Evolutionary conservation across 108 stramenopile genomes (phyloP), one percentile per base, ranked within the genome.

Genomic region (Pseudonitzschia multistriata): DNA sequence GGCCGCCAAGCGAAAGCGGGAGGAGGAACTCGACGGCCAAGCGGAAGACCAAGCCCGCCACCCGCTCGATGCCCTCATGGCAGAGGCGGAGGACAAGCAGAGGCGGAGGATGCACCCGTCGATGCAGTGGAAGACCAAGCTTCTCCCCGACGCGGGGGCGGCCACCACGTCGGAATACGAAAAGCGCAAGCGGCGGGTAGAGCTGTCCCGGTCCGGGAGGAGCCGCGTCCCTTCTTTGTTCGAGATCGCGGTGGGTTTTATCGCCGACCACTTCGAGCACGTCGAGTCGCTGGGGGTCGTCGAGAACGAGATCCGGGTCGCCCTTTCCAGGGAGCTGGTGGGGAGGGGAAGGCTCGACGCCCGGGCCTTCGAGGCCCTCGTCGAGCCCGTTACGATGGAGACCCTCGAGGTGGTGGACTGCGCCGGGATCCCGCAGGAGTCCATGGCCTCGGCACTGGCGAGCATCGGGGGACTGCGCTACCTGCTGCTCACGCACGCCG

Each of bases 391-490:
- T 7, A 63, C 34, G n/a, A 76, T 90, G 42, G 89, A 90, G 68
- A 77, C 83, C 22, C 57, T 93, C 28, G 92, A 93, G 56, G 28
- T 93, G 25, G 70, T 87, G 0, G 92, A 93, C 68, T 89, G 88
- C 54, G 74, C 86, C 6, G 74, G 81, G n/a, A 87, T 93, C 30
- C 81, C 89, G 0, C 77, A 87, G 49, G 88, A 88, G 49, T 77
- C 79, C 39, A 45, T 83, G 62, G 79, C 76, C 1, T 62, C 65
- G 25, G 45, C 34, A 5, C 22, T 78, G 27, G 49, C 42, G 5
- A 48, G 24, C 3, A 66, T 83, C 31, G 62, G 49, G 33, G 66
- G 74, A 4, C 62, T 93, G 34, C 77, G 80, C 14, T 81, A 81
- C 40, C 63, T 93, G 1, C 29, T 84, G 22, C 66, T 93, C 34